Percentiles rank a stretch among this genome's conserved stretches.
Conservation (phyloP, 2,329 filamentous ascomycete species). For the Taxawa tesnikishii region DNA sequence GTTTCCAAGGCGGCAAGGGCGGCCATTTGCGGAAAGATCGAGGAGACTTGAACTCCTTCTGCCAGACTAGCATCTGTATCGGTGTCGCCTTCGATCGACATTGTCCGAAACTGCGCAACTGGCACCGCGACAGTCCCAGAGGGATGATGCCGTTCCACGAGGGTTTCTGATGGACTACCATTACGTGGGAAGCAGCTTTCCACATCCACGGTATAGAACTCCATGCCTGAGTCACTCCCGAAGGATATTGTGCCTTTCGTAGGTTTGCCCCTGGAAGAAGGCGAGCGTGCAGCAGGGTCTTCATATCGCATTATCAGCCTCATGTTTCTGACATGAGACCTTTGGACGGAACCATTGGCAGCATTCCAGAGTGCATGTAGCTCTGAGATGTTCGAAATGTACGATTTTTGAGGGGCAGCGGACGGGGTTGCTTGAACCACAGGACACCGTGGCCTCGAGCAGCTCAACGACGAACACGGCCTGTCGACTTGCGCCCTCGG, state of each 20-base stretch:
- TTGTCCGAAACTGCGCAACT: slow-evolving; percentile 6
- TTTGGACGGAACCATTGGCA: slow-evolving; percentile 3
- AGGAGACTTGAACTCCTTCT: slow-evolving; percentile 17
- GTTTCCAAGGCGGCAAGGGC: slow-evolving; percentile 32
- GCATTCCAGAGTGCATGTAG: slow-evolving; percentile 8
- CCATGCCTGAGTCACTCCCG: background rate
- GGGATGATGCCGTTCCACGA: slow-evolving; percentile 7
- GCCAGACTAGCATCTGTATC: slow-evolving; percentile 16
- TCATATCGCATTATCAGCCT: slow-evolving; percentile 5
- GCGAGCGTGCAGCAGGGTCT: background rate
- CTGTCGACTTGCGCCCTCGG: slow-evolving; percentile 3
- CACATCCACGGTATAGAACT: slow-evolving; percentile 4
- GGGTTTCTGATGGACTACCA: slow-evolving; percentile 4
- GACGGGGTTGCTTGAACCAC: slow-evolving; percentile 1
- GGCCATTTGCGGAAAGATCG: slow-evolving; percentile 35
- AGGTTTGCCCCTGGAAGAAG: background rate
- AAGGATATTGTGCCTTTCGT: background rate
- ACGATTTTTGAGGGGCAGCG: slow-evolving; percentile 1
- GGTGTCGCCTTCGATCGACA: slow-evolving; percentile 14
- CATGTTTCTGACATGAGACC: slow-evolving; percentile 1
- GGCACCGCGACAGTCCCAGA: slow-evolving; percentile 6
- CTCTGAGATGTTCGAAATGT: slow-evolving; percentile 5
- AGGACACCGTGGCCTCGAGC: background rate
- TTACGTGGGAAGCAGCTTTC: background rate
- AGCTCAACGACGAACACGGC: too few species aligned